Conservation (phyloP, 208 protist genomes). For the Wallacemonas collosoma region DNA sequence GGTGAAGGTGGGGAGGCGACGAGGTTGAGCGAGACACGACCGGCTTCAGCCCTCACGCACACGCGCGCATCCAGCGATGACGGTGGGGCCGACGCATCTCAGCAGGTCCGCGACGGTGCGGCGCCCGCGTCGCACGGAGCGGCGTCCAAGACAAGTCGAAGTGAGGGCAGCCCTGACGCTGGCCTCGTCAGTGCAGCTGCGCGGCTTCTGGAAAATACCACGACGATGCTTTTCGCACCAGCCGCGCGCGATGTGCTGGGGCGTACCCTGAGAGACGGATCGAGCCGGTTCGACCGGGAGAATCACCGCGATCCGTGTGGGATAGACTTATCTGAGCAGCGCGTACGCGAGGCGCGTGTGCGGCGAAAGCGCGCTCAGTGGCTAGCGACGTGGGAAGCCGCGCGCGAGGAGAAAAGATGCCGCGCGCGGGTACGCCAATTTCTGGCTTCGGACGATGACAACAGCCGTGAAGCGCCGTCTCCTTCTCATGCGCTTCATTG, state of each 20-base stretch:
- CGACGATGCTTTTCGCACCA: slow-evolving; percentile 6
- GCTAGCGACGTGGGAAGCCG: too few relatives aligned
- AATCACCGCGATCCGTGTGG: neutral
- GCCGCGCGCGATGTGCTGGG: neutral
- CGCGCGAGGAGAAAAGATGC: neutral
- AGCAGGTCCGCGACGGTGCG: too few relatives aligned
- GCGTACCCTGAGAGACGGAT: neutral
- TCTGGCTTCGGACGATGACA: neutral
- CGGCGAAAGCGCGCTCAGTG: too few relatives aligned
- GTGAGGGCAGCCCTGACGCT: neutral
- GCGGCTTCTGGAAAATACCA: slow-evolving; percentile 1
- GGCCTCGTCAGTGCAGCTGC: slow-evolving; percentile 9
- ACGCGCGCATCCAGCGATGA: too few relatives aligned
- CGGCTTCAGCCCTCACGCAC: too few relatives aligned
- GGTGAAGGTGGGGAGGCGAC: too few relatives aligned
- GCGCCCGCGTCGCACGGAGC: too few relatives aligned
- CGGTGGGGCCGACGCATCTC: too few relatives aligned
- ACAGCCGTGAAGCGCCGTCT: neutral
- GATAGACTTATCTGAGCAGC: neutral
- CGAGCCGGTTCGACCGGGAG: neutral
- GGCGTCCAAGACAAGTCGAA: too few relatives aligned
- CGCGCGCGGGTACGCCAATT: neutral
- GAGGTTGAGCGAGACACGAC: too few relatives aligned
- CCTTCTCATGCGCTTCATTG: neutral
- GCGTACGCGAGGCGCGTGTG: too few relatives aligned